A percentile compares a stretch with the other conserved stretches of the same genome.
Conservation (phyloP, 108 stramenopile genomes). For the Nitzschia sp. region DNA sequence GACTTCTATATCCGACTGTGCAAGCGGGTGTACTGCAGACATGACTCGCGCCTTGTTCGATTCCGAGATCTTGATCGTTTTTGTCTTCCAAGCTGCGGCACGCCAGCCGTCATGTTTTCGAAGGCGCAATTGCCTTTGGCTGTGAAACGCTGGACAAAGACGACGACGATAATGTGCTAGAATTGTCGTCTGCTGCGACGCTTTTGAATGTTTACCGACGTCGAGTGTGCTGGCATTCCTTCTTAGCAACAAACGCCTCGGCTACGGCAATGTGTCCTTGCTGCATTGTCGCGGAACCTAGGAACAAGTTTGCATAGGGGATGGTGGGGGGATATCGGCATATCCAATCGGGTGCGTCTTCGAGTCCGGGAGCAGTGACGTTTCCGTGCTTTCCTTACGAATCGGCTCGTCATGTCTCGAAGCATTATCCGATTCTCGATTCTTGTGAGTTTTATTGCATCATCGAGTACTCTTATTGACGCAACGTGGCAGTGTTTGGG, state of each 20-base stretch:
- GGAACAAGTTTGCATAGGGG: constrained; percentile 76
- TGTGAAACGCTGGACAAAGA: not conserved
- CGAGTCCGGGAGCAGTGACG: constrained; percentile 38
- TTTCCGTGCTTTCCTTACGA: constrained; percentile 56
- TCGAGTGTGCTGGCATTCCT: constrained; percentile 70
- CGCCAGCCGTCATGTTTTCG: constrained; percentile 43
- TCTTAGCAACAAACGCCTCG: constrained; percentile 59
- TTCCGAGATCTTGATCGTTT: constrained; percentile 46
- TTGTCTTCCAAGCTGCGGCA: constrained; percentile 50
- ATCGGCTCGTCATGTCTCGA: constrained; percentile 63
- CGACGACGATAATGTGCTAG: constrained; percentile 8
- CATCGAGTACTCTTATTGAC: constrained; percentile 69
- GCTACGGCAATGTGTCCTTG: constrained; percentile 71
- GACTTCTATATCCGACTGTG: constrained; percentile 80
- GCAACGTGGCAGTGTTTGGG: constrained; percentile 66
- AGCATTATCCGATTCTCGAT: constrained; percentile 86
- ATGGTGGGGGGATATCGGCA: constrained; percentile 55
- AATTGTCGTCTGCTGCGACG: constrained; percentile 54
- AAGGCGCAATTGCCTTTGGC: not conserved
- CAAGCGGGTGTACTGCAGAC: constrained; percentile 55
- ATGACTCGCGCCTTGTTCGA: no score
- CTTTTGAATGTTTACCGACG: constrained; percentile 61
- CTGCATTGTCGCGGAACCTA: constrained; percentile 72
- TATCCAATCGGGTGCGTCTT: constrained; percentile 6
- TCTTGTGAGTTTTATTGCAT: constrained; percentile 54